Conservation (phyloP, 164 flowering plant species). For the Aristolochia contorta region DNA sequence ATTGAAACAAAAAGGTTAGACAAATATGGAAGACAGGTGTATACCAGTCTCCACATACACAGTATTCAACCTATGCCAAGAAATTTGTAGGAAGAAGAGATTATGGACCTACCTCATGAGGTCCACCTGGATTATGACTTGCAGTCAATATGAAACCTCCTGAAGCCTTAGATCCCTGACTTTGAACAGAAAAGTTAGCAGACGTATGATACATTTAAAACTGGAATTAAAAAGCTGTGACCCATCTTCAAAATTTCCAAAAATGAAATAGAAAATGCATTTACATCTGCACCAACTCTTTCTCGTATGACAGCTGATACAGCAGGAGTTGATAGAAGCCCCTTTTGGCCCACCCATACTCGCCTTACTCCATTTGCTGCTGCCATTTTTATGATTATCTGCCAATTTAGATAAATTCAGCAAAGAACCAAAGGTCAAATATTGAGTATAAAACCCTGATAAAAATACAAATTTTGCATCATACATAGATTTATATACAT, state of each 20-base stretch:
- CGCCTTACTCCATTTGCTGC: conserved; percentile 97
- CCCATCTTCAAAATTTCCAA: conserved; percentile 3
- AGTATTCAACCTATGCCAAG: too few species aligned
- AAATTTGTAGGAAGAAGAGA: conserved; percentile 2
- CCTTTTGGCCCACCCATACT: conserved; percentile 90
- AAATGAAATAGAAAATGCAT: conserved; percentile 8
- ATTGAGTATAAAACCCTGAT: too few species aligned
- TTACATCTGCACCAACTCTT: conserved; percentile 81
- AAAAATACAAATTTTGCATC: too few species aligned
- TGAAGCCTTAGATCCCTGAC: conserved; percentile 77
- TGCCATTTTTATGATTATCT: conserved; percentile 93
- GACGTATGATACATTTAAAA: neutral
- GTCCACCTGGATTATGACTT: conserved; percentile 99
- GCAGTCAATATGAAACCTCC: conserved; percentile 97
- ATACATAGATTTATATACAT: too few species aligned
- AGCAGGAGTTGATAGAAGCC: conserved; percentile 92
- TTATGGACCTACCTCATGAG: conserved; percentile 55
- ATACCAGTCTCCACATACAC: too few species aligned
- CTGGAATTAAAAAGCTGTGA: neutral
- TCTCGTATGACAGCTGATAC: conserved; percentile 96
- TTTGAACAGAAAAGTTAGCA: neutral
- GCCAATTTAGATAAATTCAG: conserved; percentile 18
- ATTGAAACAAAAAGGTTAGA: too few species aligned
- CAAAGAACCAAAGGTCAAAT: neutral
- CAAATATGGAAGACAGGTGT: too few species aligned